Evolutionary conservation across 441 rosid species (phyloP).

Genomic region (Eutrema salsugineum): DNA sequence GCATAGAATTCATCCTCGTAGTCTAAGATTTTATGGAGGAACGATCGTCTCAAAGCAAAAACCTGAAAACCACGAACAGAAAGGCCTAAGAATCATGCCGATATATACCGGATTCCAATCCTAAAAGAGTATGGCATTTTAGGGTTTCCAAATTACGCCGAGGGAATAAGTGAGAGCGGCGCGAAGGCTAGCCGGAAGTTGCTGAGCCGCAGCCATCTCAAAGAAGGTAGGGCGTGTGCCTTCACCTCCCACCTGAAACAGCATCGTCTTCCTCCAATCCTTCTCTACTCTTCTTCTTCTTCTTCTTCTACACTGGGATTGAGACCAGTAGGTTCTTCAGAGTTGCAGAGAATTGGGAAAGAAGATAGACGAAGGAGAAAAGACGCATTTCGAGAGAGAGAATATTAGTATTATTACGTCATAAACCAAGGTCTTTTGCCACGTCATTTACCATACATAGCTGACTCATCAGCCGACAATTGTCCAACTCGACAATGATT

Average conservation of each 20-base stretch:
- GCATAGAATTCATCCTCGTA: slow-evolving; percentile 95
- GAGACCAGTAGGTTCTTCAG: slow-evolving; percentile 15
- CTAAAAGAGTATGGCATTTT: not conserved
- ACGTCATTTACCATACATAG: not conserved
- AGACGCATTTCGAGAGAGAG: slow-evolving; percentile 26
- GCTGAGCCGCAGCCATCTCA: slow-evolving; percentile 99
- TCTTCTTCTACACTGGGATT: not conserved
- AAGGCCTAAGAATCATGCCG: not conserved
- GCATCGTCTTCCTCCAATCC: slow-evolving; percentile 58
- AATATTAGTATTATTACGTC: not conserved
- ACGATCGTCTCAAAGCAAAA: slow-evolving; percentile 87
- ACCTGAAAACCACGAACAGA: slow-evolving; percentile 45
- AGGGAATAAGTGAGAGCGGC: slow-evolving; percentile 93
- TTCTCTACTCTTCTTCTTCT: slow-evolving; percentile 4
- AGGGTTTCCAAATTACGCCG: slow-evolving; percentile 52
- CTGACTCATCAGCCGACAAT: slow-evolving; percentile 23
- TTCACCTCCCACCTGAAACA: slow-evolving; percentile 99
- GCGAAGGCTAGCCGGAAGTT: slow-evolving; percentile 97
- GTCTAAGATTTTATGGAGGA: slow-evolving; percentile 86
- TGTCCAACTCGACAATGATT: slow-evolving; percentile 6
- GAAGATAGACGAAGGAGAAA: slow-evolving; percentile 14
- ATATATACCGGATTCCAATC: not conserved
- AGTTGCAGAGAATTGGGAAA: slow-evolving; percentile 17
- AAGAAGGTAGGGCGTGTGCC: slow-evolving; percentile 99
- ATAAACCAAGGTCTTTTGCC: not conserved